Conservation (phyloP, 1,284 basidiomycete species). For the Ganoderma meredithae region DNA sequence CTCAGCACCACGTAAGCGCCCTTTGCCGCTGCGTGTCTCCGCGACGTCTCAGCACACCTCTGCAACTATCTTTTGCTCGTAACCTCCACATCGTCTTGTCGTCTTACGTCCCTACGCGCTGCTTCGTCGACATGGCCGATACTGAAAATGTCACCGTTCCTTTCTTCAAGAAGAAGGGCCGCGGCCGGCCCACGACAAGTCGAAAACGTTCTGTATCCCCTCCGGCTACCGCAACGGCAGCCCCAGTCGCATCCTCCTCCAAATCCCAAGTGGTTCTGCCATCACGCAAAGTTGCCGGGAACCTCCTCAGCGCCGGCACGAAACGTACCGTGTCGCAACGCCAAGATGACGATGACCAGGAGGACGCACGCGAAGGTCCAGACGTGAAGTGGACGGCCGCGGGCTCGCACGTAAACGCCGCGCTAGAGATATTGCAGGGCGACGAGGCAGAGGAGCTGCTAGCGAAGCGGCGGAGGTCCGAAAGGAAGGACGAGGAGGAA, state of each 20-base stretch:
- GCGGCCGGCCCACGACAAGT: constrained; percentile 72
- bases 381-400: constrained; percentile 82
- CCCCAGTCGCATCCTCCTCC: constrained; percentile 48
- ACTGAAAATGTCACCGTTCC: constrained; percentile 63
- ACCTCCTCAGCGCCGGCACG: constrained; percentile 84
- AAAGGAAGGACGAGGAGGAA: constrained; percentile 53
- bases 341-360: constrained; percentile 41
- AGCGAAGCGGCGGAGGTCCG: constrained; percentile 60
- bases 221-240: constrained; percentile 42
- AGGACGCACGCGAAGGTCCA: constrained; percentile 66
- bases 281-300: constrained; percentile 67
- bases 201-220: constrained; percentile 78
- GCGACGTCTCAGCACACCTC: background rate
- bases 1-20: constrained; percentile 22
- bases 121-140: constrained; percentile 44
- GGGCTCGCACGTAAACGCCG: constrained; percentile 73
- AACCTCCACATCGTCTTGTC: background rate
- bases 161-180: constrained; percentile 91
- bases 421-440: constrained; percentile 76
- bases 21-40: constrained; percentile 16
- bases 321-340: constrained; percentile 77
- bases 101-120: background rate
- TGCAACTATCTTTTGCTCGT: background rate
- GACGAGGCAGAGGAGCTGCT: constrained; percentile 82
- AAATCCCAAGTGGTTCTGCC: constrained; percentile 80